Evolutionary conservation across 352 stramenopile genomes (phyloP).

Genomic region (Phytophthora quininea): DNA sequence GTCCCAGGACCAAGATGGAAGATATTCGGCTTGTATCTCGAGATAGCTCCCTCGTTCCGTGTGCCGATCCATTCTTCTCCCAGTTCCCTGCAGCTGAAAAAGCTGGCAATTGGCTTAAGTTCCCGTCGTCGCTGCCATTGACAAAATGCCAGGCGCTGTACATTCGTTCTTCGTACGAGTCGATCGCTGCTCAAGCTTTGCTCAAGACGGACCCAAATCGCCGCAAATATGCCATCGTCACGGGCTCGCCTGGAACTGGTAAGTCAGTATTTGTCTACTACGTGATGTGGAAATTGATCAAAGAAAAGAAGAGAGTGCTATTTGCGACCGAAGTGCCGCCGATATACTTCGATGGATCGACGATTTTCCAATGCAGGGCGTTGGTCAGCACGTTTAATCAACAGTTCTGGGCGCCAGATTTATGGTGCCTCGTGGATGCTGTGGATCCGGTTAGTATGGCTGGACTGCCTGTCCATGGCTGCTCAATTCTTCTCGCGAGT

Average conservation of each 20-base stretch:
- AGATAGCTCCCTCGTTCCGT: slow-evolving; percentile 18
- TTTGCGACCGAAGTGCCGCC: slow-evolving; percentile 9
- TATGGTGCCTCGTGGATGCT: slow-evolving; percentile 44
- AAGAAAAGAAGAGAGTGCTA: slow-evolving; percentile 34
- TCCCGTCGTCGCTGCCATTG: slow-evolving; percentile 31
- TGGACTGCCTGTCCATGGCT: slow-evolving; percentile 18
- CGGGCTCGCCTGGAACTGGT: slow-evolving; percentile 33
- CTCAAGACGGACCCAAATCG: slow-evolving; percentile 19
- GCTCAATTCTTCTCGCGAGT: slow-evolving; percentile 33
- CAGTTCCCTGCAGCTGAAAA: slow-evolving; percentile 27
- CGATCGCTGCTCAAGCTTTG: slow-evolving; percentile 30
- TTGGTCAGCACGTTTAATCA: not conserved
- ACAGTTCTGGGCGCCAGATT: slow-evolving; percentile 29
- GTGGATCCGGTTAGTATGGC: slow-evolving; percentile 21
- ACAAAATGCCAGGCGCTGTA: slow-evolving; percentile 27
- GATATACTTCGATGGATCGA: slow-evolving; percentile 41
- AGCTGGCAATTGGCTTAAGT: slow-evolving; percentile 33
- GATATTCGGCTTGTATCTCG: slow-evolving; percentile 3
- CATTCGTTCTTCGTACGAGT: slow-evolving; percentile 32
- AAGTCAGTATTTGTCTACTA: slow-evolving; percentile 49
- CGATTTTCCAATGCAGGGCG: slow-evolving; percentile 15
- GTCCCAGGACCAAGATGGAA: not conserved
- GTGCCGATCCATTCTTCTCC: slow-evolving; percentile 29
- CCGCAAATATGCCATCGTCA: slow-evolving; percentile 37
- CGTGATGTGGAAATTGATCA: slow-evolving; percentile 44